Evolutionary conservation across 352 stramenopile genomes (phyloP), one percentile per base, ranked within the genome.

Genomic region (Phytophthora parvispora): DNA sequence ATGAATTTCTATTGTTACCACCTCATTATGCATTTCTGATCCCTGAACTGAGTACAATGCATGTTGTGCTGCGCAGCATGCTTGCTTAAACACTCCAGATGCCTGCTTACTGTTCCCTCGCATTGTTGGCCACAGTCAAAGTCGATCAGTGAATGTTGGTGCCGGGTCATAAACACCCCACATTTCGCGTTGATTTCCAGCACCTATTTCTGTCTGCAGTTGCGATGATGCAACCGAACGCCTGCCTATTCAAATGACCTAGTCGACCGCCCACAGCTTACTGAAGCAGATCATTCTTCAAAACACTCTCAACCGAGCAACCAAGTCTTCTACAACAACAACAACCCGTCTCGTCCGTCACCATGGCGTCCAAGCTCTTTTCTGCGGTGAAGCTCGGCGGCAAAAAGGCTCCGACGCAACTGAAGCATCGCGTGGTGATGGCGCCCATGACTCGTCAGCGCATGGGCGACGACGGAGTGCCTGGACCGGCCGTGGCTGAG

Each of bases 341-440:
- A n/a, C 42, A 52, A 54, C 55, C 29, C 40, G 29, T 32, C 15
- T 22, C 4, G 18, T 31, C n/a, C 18, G 29, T 40, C 24, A 64
- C 34, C 27, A 69, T 74, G 66, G 45, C 65, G 5, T 60, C 73
- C 34, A 82, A 80, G 54, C 74, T 89, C 58, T 89, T 90, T 43
- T 72, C 78, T n/a, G 63, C 78, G 31, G 59, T 88, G 7, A 85
- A 71, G 25, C 69, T 89, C 56, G 78, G 81, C 36, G 77, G 70
- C 28, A 74, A 83, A 18, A 70, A 65, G 25, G 28, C 62, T 2
- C 69, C 74, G 24, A 57, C 81, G 18, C 47, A 78, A 50, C 68
- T 93, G 40, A 75, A 77, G 56, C 81, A 93, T 58, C 82, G 85
- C 34, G 70, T 93, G n/a, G 84, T 92, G 29, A 85, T 93, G 77